Evolutionary conservation across 352 stramenopile species (phyloP), one percentile per base, ranked within the genome.

Genomic region (Lagenidium giganteum): DNA sequence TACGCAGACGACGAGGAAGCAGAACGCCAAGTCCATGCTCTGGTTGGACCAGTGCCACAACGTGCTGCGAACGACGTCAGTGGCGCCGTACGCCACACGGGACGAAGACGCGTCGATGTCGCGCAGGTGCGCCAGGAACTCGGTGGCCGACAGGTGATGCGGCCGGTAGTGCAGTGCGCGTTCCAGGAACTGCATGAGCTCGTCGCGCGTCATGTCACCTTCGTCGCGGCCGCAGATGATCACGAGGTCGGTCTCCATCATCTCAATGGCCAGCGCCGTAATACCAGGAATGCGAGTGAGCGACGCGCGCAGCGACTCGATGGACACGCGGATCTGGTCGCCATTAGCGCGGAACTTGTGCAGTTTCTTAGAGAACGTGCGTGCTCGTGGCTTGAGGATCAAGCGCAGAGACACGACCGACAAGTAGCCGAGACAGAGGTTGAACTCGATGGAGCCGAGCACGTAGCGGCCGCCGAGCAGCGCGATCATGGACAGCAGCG

Each of bases 211-310:
- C 70, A 87, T 87, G 55, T 87, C 72, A 21, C 75, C 75, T 32
- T 87, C 75, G 34, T 84, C 70, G 17, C 75, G 72, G 16, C 75
- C 75, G 38, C 75, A 87, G 29, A 87, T 84, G 42, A 87, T 87
- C 17, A 83, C 67, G 22, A 87, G 60, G 31, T 87, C 75, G 3
- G 75, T 86, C 57, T 87, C 75, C 72, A 87, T 85, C 75, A 87
- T 84, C 56, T 87, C 75, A 22, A 87, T 83, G 8, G 75, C 57
- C 26, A 83, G 58, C 45, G 69, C 75, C 23, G 75, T 73, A 37
- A 87, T 83, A 41, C 67, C 69, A 3, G 75, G 75, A 42, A 87
- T 86, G 27, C 75, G 70, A 11, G 68, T 65, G 3, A 87, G 57
- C 25, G 75, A 85, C 7, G 70, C 59, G 6, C 72, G 62, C 20